Base-by-base conservation (phyloP, 495 filamentous ascomycete genomes). In the Hypoxylon rickii region DNA sequence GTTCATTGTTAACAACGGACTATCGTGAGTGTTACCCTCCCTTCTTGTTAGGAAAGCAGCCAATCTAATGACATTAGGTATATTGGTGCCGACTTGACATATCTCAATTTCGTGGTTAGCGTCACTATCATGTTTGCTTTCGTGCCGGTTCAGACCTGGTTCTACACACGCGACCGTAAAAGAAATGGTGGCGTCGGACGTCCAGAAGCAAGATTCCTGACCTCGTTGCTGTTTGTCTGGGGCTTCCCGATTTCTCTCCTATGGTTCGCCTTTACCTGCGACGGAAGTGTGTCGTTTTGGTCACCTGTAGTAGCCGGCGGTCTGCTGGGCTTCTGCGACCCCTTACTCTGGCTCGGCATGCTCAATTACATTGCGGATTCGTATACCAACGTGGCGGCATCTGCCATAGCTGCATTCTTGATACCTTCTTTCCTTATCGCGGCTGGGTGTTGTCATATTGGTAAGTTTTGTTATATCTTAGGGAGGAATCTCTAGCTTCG, bases 341-440 rank as follows among this genome's bases (percentile, higher is more conserved):
- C 71, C 34, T 31, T 74, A 20, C 51, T 74, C 7, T 74, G 70
- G 71, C 59, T 74, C 19, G 39, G 44, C 38, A 74, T 72, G 67
- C 44, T 74, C 24, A 74, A 69, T 43, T 73, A 73, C 45, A 68
- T 73, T 26, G 69, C 69, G 13, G 70, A 74, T 57, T 66, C 66
- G 7, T 74, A 74, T 37, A 70, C 71, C 17, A 70, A 74, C 45
- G 66, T 74, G 3, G 71, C 70, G 12, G 71, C 49, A 3, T 65
- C 59, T 15, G 71, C 71, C 2, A 68, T 74, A 40, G 70, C 71
- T n/a, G 69, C 71, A 7, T 73, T 73, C 51, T 53, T 74, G 22
- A 71, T 74, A 50, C 71, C 71, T 1, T 65, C 61, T 22, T 72
- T 71, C 36, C 31, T 70, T 26, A 58, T 74, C 26, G 69, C 70